Percentiles rank a stretch among this genome's conserved stretches.
Conservation (phyloP, 1,284 basidiomycete species). For the Uromyces viciae-fabae region DNA sequence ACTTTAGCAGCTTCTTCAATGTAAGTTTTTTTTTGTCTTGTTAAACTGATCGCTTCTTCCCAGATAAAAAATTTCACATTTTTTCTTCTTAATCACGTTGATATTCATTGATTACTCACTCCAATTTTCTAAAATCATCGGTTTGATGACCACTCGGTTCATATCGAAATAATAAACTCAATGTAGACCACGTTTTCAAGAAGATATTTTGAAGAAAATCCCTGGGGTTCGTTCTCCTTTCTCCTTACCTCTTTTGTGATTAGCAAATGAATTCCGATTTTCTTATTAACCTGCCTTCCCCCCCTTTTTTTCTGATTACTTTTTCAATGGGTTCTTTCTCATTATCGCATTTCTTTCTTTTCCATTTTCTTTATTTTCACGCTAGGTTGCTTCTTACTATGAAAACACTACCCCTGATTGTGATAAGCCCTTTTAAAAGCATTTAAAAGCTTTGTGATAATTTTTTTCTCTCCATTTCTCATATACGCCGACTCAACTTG, state of each 20-base stretch:
- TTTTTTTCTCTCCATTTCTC: too few relatives aligned
- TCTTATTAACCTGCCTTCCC: too few relatives aligned
- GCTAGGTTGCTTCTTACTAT: slow-evolving; percentile 39
- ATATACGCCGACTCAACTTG: too few relatives aligned
- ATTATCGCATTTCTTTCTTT: not conserved
- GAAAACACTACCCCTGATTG: slow-evolving; percentile 33
- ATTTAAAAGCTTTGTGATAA: too few relatives aligned
- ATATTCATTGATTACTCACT: not conserved
- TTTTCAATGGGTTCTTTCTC: not conserved
- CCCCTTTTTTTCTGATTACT: not conserved
- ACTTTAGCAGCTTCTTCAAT: slow-evolving; percentile 35
- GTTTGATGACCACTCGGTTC: not conserved
- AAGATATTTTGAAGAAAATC: slow-evolving; percentile 40
- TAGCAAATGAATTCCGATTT: not conserved
- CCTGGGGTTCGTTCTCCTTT: slow-evolving; percentile 4
- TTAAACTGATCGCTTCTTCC: not conserved
- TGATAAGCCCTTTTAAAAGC: slow-evolving; percentile 36
- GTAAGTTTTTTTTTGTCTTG: not conserved
- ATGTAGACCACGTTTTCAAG: slow-evolving; percentile 37
- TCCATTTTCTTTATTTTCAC: not conserved
- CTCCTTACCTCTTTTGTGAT: not conserved
- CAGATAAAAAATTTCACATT: too few relatives aligned
- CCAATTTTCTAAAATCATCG: not conserved
- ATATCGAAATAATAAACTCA: not conserved
- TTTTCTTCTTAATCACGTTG: not conserved